These are phyloP conservation scores for Fusarium aywerte DNA, from an alignment of 2,329 filamentous ascomycete species.

Conservation along the genomic window DNA sequence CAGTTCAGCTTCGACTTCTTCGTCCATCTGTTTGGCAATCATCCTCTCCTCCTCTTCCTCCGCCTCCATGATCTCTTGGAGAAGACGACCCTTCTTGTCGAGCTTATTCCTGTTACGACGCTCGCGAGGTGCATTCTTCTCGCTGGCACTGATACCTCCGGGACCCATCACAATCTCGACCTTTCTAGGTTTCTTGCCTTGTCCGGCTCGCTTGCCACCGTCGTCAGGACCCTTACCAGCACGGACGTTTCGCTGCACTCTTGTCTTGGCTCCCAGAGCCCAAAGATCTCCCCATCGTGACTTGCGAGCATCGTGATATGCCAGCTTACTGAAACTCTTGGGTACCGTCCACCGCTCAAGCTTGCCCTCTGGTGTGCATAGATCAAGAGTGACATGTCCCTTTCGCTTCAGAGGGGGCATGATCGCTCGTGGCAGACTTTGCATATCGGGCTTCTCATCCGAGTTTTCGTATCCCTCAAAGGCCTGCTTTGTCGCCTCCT, in stretches of 20 bases:
- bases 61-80: constrained; percentile 54
- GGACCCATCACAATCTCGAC: constrained; percentile 52
- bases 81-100: constrained; percentile 52
- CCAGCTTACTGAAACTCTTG: constrained; percentile 79
- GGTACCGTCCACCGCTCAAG: constrained; percentile 96
- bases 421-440: constrained; percentile 81
- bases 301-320: constrained; percentile 94
- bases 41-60: constrained; percentile 49
- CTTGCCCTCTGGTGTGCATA: constrained; percentile 86
- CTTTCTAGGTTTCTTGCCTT: constrained; percentile 55
- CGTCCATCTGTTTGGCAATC: constrained; percentile 49
- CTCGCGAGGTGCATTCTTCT: constrained; percentile 51
- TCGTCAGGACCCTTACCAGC: constrained; percentile 64
- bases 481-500: constrained; percentile 70
- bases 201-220: constrained; percentile 57
- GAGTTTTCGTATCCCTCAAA: constrained; percentile 76
- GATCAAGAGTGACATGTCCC: constrained; percentile 87
- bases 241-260: constrained; percentile 69
- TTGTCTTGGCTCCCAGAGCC: constrained; percentile 93
- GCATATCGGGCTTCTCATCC: constrained; percentile 60
- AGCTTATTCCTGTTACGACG: constrained; percentile 57
- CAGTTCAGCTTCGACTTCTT: constrained; percentile 47
- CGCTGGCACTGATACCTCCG: constrained; percentile 53
- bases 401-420: constrained; percentile 85
- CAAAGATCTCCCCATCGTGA: constrained; percentile 92